These are phyloP conservation scores for Teratosphaeria destructans DNA, from an alignment of 2,329 filamentous ascomycete genomes.

Conservation along the genomic window DNA sequence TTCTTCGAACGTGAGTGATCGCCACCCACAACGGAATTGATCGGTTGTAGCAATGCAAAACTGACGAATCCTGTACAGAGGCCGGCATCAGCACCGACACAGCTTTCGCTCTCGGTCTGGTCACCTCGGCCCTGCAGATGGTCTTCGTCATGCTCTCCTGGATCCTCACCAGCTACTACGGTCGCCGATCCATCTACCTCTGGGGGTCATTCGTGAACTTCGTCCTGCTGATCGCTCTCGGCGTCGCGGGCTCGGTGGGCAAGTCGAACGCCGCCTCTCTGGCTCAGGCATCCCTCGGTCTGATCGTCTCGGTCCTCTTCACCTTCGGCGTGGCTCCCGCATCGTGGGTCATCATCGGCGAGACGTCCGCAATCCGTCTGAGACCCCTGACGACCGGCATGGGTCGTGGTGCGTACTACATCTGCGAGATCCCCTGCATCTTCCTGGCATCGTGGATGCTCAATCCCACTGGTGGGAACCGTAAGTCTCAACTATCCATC, in stretches of 20 bases:
- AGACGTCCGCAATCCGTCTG: constrained; percentile 56
- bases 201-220: constrained; percentile 48
- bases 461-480: constrained; percentile 35
- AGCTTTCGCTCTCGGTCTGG: constrained; percentile 53
- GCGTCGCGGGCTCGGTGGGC: constrained; percentile 47
- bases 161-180: constrained; percentile 54
- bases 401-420: constrained; percentile 54
- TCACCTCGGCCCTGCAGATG: constrained; percentile 52
- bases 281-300: constrained; percentile 52
- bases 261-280: constrained; percentile 30
- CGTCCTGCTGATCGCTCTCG: constrained; percentile 46
- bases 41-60: constrained; percentile 3
- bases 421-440: constrained; percentile 56
- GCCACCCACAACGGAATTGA: not conserved
- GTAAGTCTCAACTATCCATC: not conserved
- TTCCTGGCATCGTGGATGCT: constrained; percentile 51
- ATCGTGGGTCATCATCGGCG: constrained; percentile 57
- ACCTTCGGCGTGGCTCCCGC: constrained; percentile 52
- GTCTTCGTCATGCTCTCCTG: constrained; percentile 57
- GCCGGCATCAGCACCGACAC: constrained; percentile 46
- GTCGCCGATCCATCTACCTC: constrained; percentile 55
- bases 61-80: constrained; percentile 33
- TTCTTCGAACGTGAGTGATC: constrained; percentile 34
- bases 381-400: constrained; percentile 55
- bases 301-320: constrained; percentile 57